These are phyloP conservation scores for Phytophthora uliginosa DNA, from an alignment of 352 stramenopile species.

Conservation along the genomic window DNA sequence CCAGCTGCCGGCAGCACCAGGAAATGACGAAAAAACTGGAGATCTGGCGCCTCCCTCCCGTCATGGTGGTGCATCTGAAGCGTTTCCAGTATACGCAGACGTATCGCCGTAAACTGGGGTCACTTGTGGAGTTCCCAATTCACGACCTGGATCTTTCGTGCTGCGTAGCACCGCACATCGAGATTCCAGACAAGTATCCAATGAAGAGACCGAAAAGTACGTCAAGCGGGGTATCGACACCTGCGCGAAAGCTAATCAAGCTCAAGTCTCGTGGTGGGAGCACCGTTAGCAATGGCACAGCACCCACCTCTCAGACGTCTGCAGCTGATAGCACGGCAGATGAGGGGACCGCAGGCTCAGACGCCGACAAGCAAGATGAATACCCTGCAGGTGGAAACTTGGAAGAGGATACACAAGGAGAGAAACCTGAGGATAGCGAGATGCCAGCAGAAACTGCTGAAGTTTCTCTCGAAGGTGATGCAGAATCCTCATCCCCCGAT, in stretches of 20 bases:
- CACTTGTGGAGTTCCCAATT: slow-evolving; percentile 97
- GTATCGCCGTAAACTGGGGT: slow-evolving; percentile 88
- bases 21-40: slow-evolving; percentile 99
- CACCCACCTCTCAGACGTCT: slow-evolving; percentile 21
- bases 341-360: slow-evolving; percentile 10
- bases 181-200: slow-evolving; percentile 85
- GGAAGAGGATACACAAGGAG: slow-evolving; percentile 19
- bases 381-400: slow-evolving; percentile 15
- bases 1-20: slow-evolving; percentile 95
- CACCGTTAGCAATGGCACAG: slow-evolving; percentile 23
- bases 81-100: slow-evolving; percentile 98
- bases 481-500: slow-evolving; percentile 14
- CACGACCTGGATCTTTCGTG: slow-evolving; percentile 94
- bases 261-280: slow-evolving; percentile 40
- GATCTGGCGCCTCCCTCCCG: slow-evolving; percentile 97
- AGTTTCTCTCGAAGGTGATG: slow-evolving; percentile 20
- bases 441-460: slow-evolving; percentile 17
- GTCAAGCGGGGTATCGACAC: slow-evolving; percentile 22
- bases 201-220: slow-evolving; percentile 60
- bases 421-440: slow-evolving; percentile 35
- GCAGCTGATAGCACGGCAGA: slow-evolving; percentile 17
- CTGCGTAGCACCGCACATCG: slow-evolving; percentile 89
- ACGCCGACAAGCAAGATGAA: slow-evolving; percentile 16
- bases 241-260: slow-evolving; percentile 44
- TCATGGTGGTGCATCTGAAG: slow-evolving; percentile 99